These are phyloP conservation scores for Bidens hawaiensis DNA, from an alignment of 140 eudicot genomes.

Conservation along the genomic window DNA sequence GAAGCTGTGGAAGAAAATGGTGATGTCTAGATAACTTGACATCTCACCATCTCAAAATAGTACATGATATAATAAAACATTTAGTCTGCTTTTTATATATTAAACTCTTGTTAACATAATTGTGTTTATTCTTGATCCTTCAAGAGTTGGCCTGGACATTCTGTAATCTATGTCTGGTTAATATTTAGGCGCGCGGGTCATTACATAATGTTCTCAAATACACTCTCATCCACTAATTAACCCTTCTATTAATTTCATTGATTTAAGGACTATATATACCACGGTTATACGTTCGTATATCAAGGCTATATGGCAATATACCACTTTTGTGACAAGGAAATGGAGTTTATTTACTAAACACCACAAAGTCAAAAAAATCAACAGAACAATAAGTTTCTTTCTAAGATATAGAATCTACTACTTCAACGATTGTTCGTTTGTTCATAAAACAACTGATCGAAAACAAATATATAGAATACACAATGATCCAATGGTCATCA, in stretches of 20 bases:
- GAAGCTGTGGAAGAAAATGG: conserved; percentile 20
- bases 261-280: too few species aligned
- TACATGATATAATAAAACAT: neutral
- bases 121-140: too few species aligned
- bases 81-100: neutral
- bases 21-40: neutral
- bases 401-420: conserved; percentile 7
- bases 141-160: too few species aligned
- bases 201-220: too few species aligned
- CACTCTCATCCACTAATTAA: too few species aligned
- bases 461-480: conserved; percentile 16
- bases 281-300: too few species aligned
- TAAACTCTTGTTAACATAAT: neutral
- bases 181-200: too few species aligned
- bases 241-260: too few species aligned
- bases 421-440: neutral
- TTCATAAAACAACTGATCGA: conserved; percentile 15
- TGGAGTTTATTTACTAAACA: too few species aligned
- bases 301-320: too few species aligned
- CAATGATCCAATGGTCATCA: conserved; percentile 1
- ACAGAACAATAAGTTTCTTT: neutral
- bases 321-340: too few species aligned
- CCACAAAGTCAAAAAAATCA: neutral
- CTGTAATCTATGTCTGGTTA: too few species aligned
- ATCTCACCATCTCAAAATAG: neutral